Evolutionary conservation across 129 eudicot species (phyloP).

Genomic region (Sambucus nigra): DNA sequence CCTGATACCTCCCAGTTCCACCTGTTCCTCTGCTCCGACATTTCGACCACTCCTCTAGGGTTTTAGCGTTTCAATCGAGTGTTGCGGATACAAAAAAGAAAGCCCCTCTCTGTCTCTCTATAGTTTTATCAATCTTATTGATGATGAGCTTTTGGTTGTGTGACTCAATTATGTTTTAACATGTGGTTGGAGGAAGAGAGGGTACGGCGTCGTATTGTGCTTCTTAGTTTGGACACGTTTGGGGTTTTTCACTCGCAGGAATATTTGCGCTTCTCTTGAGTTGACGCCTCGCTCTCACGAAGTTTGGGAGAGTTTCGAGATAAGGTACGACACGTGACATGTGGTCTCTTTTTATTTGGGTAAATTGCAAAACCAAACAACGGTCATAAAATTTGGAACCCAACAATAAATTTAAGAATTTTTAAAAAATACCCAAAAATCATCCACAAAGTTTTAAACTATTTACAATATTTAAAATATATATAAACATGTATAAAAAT

Average conservation of each 20-base stretch:
- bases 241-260: conserved; percentile 22
- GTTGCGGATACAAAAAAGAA: neutral
- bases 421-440: no score
- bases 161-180: no score
- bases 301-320: conserved; percentile 19
- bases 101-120: conserved; percentile 7
- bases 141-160: neutral
- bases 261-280: conserved; percentile 23
- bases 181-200: neutral
- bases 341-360: conserved; percentile 1
- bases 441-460: no score
- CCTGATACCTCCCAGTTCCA: conserved; percentile 99
- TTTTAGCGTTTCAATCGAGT: neutral
- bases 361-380: no score
- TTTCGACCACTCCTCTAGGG: conserved; percentile 20
- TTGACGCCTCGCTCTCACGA: conserved; percentile 27
- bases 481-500: no score
- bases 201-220: conserved; percentile 27
- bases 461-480: no score
- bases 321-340: neutral
- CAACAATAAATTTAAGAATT: no score
- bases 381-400: no score
- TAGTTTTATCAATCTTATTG: no score
- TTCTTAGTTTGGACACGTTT: conserved; percentile 26
- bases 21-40: conserved; percentile 63